Evolutionary conservation across 345 rosid genomes (phyloP).

Genomic region (Aquilaria malaccensis): DNA sequence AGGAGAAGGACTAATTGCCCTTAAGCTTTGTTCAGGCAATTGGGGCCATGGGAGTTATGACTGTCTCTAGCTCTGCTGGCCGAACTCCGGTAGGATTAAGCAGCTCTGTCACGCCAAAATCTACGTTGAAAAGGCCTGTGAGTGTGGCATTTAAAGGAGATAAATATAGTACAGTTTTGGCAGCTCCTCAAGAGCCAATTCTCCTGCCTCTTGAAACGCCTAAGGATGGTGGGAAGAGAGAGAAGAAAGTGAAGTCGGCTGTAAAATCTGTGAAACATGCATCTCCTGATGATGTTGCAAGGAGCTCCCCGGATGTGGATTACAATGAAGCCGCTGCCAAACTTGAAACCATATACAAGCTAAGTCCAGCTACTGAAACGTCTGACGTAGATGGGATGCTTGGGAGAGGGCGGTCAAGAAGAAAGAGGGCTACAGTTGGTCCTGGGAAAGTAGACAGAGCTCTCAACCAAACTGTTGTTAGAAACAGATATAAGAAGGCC

Average conservation of each 20-base stretch:
- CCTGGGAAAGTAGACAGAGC: conserved; percentile 20
- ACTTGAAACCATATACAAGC: conserved; percentile 76
- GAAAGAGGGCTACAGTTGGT: conserved; percentile 32
- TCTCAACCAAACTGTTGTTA: conserved; percentile 28
- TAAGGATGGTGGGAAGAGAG: conserved; percentile 34
- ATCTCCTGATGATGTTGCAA: conserved; percentile 30
- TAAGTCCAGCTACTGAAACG: conserved; percentile 42
- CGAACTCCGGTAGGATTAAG: conserved; percentile 55
- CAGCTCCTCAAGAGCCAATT: conserved; percentile 37
- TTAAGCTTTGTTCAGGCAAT: neutral
- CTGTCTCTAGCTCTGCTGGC: conserved; percentile 77
- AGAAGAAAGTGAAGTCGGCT: conserved; percentile 31
- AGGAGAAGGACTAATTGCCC: conserved; percentile 1
- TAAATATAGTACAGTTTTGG: conserved; percentile 42
- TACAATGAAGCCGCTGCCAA: conserved; percentile 90
- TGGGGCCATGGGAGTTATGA: conserved; percentile 86
- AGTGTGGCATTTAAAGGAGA: conserved; percentile 66
- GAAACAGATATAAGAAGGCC: conserved; percentile 36
- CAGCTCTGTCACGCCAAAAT: conserved; percentile 32
- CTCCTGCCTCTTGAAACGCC: conserved; percentile 38
- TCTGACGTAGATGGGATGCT: conserved; percentile 27
- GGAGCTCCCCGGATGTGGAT: conserved; percentile 44
- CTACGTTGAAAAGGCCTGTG: conserved; percentile 37
- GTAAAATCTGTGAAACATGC: conserved; percentile 22
- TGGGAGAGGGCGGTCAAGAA: conserved; percentile 29